A percentile compares a stretch with the other conserved stretches of the same genome.
These are phyloP conservation scores for Vishniacozyma victoriae DNA, from an alignment of 768 basidiomycete species.

Conservation along the genomic window DNA sequence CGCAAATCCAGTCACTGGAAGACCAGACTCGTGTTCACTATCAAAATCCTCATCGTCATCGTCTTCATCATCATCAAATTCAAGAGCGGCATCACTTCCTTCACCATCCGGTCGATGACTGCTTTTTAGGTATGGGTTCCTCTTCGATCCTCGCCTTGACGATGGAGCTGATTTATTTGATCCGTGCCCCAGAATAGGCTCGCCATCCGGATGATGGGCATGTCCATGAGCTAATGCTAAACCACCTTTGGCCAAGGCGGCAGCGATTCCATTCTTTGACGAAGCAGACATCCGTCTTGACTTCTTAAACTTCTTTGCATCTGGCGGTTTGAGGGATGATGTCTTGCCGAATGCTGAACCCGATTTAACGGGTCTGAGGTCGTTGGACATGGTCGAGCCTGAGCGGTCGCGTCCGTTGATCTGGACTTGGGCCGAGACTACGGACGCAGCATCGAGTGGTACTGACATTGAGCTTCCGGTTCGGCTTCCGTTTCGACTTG, in stretches of 20 bases:
- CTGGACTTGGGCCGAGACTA: too few species aligned
- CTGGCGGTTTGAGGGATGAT: not conserved
- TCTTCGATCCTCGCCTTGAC: conserved; percentile 1
- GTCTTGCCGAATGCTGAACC: not conserved
- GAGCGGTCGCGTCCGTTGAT: not conserved
- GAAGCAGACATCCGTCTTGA: not conserved
- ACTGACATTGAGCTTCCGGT: not conserved
- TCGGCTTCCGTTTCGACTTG: not conserved
- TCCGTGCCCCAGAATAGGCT: conserved; percentile 9
- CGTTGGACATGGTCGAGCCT: not conserved
- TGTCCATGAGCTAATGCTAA: conserved; percentile 13
- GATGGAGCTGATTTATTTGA: conserved; percentile 2
- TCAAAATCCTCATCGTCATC: conserved; percentile 38
- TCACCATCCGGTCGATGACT: too few species aligned
- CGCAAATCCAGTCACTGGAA: conserved; percentile 85
- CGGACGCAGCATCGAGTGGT: not conserved
- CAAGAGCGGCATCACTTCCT: conserved; percentile 9
- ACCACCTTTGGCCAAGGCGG: conserved; percentile 26
- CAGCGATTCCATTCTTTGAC: conserved; percentile 21
- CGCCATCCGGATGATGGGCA: conserved; percentile 2
- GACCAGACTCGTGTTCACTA: conserved; percentile 67
- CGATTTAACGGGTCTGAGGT: not conserved
- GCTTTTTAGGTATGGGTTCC: conserved; percentile 27
- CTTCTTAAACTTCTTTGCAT: not conserved
- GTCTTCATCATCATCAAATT: conserved; percentile 37